phyloP scores from a whole-genome alignment of 192 early-diverging fungal genomes.

The Dimargaris cristalligena region DNA sequence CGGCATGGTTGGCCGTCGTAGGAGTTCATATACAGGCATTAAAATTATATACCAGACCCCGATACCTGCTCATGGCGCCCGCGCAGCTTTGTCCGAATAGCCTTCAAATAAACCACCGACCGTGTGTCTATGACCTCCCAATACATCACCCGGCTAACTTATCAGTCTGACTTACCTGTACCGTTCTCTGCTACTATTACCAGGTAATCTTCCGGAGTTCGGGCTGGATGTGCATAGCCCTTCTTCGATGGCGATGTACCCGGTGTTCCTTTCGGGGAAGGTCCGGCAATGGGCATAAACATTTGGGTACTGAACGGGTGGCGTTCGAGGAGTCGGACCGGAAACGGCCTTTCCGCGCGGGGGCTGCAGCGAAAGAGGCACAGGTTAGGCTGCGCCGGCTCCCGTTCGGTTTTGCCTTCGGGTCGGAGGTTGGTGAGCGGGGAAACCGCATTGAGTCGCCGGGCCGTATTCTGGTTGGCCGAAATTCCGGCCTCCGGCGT shows the following conservation, averaged over 20 bases:
- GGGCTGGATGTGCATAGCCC: slow-evolving; percentile 13
- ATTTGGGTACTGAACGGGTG: slow-evolving; percentile 71
- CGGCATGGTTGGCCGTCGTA: neutral
- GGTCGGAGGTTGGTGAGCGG: slow-evolving; percentile 35
- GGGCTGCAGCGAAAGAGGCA: slow-evolving; percentile 48
- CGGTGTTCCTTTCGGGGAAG: slow-evolving; percentile 13
- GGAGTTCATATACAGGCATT: neutral
- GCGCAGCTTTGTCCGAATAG: neutral
- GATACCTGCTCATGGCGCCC: neutral
- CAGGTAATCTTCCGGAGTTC: slow-evolving; percentile 38
- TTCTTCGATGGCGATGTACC: slow-evolving; percentile 14
- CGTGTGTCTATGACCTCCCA: neutral
- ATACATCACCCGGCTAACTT: neutral
- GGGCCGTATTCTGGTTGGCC: slow-evolving; percentile 62
- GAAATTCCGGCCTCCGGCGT: slow-evolving; percentile 16
- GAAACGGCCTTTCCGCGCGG: slow-evolving; percentile 27
- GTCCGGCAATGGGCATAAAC: slow-evolving; percentile 60
- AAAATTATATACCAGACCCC: neutral
- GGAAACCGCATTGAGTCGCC: slow-evolving; percentile 50
- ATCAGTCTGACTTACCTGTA: slow-evolving; percentile 12
- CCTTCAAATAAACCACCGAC: neutral
- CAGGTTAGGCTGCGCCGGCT: slow-evolving; percentile 39
- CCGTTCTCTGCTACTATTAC: slow-evolving; percentile 69
- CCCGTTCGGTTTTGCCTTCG: slow-evolving; percentile 14
- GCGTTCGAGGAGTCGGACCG: slow-evolving; percentile 59